Conservation (phyloP, 1,284 basidiomycete genomes). For the Tilletia indica region DNA sequence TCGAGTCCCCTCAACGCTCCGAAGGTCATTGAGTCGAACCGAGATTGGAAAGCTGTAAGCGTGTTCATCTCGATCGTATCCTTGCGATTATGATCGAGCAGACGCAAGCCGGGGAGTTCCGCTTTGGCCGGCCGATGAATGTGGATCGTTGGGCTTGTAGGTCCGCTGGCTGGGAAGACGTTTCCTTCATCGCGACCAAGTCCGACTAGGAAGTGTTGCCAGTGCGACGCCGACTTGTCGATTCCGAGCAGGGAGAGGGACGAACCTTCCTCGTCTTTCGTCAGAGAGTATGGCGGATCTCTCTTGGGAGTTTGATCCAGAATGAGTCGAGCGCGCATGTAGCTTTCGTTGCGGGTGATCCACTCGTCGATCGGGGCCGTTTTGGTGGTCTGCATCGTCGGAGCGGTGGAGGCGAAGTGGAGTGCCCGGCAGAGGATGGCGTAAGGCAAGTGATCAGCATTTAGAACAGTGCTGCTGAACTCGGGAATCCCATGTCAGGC, state of each 20-base stretch:
- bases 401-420: neutral
- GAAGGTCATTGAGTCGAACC: constrained; percentile 10
- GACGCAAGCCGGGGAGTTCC: neutral
- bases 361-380: neutral
- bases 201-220: constrained; percentile 19
- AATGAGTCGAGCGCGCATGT: neutral
- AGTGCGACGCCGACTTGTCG: constrained; percentile 8
- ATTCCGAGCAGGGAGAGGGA: neutral
- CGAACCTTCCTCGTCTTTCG: neutral
- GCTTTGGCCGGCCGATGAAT: neutral
- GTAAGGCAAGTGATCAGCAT: constrained; percentile 4
- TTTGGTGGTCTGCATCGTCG: neutral
- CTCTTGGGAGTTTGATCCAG: neutral
- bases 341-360: constrained; percentile 8
- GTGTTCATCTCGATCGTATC: constrained; percentile 4
- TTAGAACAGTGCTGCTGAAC: neutral
- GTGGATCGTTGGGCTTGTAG: neutral
- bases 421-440: neutral
- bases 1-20: constrained; percentile 15
- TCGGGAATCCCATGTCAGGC: neutral
- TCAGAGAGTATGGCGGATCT: neutral
- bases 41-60: constrained; percentile 5
- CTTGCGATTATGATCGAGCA: constrained; percentile 19
- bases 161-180: neutral
- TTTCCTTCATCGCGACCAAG: constrained; percentile 9